Conservation (phyloP, 2,329 filamentous ascomycete species). For the Rosellinia necatrix region DNA sequence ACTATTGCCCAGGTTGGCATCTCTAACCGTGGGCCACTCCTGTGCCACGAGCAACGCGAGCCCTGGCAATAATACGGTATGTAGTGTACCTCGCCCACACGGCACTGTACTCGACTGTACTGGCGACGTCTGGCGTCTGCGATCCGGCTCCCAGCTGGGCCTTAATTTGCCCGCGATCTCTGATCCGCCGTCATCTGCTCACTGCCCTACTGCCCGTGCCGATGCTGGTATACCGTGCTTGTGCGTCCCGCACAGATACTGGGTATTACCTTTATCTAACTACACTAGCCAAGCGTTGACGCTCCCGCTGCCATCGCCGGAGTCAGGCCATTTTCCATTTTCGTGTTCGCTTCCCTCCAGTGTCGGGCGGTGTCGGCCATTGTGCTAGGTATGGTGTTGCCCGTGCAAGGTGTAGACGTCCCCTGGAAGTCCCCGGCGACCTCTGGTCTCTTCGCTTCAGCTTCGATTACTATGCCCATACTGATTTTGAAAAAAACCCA, state of each 20-base stretch:
- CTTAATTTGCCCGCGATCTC: conserved; percentile 27
- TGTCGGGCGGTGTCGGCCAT: conserved; percentile 42
- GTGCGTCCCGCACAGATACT: conserved; percentile 2
- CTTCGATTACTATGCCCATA: conserved; percentile 23
- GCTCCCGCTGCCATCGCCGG: conserved; percentile 30
- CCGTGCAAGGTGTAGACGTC: conserved; percentile 26
- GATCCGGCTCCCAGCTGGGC: not conserved
- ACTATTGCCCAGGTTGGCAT: conserved; percentile 20
- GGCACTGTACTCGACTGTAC: too few relatives aligned
- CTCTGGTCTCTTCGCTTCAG: conserved; percentile 14
- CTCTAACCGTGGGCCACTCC: conserved; percentile 26
- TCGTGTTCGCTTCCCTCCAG: conserved; percentile 36
- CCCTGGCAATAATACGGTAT: conserved; percentile 16
- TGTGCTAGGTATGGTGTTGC: conserved; percentile 33
- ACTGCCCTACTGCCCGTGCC: not conserved
- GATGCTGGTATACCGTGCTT: conserved; percentile 8
- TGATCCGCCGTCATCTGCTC: not conserved
- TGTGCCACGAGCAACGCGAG: conserved; percentile 13
- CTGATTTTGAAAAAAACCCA: conserved; percentile 9
- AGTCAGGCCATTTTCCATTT: conserved; percentile 42
- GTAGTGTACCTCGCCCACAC: not conserved
- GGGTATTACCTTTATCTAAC: conserved; percentile 15
- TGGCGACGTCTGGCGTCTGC: too few relatives aligned
- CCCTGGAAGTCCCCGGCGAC: conserved; percentile 19
- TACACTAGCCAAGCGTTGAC: conserved; percentile 23